Evolutionary conservation across 108 stramenopile species (phyloP).

Genomic region (Bacterosira constricta): DNA sequence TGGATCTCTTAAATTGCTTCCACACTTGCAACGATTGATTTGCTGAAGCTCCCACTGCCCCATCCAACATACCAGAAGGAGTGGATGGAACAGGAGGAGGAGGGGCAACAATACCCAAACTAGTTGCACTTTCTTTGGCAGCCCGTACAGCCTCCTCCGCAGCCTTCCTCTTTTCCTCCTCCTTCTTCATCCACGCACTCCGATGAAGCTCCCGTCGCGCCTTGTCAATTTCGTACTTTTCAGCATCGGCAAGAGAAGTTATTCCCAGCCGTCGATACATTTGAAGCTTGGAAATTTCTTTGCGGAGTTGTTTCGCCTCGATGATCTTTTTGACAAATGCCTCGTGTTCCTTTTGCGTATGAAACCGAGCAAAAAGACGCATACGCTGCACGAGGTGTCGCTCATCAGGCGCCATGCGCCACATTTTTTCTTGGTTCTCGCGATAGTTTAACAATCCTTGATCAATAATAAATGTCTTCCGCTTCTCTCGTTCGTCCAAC

Average conservation of each 20-base stretch:
- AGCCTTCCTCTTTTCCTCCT: conserved; percentile 53
- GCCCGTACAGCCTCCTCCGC: conserved; percentile 44
- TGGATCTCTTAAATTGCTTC: conserved; percentile 36
- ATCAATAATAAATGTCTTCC: conserved; percentile 85
- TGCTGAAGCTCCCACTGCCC: conserved; percentile 12
- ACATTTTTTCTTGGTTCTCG: conserved; percentile 67
- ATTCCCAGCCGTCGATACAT: conserved; percentile 90
- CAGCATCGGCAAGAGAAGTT: conserved; percentile 76
- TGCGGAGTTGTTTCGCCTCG: conserved; percentile 82
- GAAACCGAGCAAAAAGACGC: conserved; percentile 93
- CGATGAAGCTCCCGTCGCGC: conserved; percentile 77
- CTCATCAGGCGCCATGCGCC: conserved; percentile 81
- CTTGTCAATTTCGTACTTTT: conserved; percentile 87
- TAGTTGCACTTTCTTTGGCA: conserved; percentile 32
- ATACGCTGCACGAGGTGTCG: conserved; percentile 86
- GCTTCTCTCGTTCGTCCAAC: conserved; percentile 85
- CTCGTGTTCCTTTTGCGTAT: conserved; percentile 87
- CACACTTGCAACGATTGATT: conserved; percentile 40
- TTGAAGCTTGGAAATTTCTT: conserved; percentile 95
- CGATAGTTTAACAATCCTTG: conserved; percentile 83
- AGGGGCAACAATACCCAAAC: not conserved
- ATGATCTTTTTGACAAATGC: conserved; percentile 81
- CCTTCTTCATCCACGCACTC: conserved; percentile 61
- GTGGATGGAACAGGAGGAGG: not conserved
- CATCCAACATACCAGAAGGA: conserved; percentile 6